phyloP scores from a whole-genome alignment of 78 protist genomes.

The Monocercomonoides exilis region DNA sequence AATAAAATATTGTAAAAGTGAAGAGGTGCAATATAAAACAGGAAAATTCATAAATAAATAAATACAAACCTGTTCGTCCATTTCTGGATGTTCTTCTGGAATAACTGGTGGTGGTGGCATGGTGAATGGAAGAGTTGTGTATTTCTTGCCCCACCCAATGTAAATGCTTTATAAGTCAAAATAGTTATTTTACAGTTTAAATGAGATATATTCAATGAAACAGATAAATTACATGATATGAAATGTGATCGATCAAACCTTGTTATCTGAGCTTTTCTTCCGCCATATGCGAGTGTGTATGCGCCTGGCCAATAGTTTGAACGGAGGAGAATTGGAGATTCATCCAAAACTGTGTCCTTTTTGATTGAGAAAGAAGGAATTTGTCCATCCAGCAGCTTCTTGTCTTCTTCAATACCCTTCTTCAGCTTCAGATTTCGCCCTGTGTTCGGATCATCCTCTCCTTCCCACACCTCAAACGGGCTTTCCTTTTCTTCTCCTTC shows the following conservation, averaged over 20 bases:
- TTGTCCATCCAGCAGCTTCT: neutral
- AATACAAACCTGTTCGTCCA: neutral
- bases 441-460: neutral
- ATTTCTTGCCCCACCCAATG: neutral
- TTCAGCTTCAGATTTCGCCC: neutral
- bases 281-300: neutral
- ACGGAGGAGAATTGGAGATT: neutral
- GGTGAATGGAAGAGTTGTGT: neutral
- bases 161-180: neutral
- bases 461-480: conserved; percentile 3
- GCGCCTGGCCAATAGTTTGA: neutral
- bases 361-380: neutral
- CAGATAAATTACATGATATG: no score
- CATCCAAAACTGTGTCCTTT: neutral
- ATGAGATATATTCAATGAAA: no score
- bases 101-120: neutral
- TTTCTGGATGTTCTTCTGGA: neutral
- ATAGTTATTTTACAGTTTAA: no score
- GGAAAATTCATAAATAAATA: no score
- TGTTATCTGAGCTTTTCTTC: neutral
- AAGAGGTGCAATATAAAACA: no score
- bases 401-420: neutral
- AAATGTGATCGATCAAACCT: neutral
- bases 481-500: neutral
- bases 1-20: no score